These are phyloP conservation scores for Spatholobus suberectus DNA, from an alignment of 306 rosid genomes.

Conservation along the genomic window DNA sequence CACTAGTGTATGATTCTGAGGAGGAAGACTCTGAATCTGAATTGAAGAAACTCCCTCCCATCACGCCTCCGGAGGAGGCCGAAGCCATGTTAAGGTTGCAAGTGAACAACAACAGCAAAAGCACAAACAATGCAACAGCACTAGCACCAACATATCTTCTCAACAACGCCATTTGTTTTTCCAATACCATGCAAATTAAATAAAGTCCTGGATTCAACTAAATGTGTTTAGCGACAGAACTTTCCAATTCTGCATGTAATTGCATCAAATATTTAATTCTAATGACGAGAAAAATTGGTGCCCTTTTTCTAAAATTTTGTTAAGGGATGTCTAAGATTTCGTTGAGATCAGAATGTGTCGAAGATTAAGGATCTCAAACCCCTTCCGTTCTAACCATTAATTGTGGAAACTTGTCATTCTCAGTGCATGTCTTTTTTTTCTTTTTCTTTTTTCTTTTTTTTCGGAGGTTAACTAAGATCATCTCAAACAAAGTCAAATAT, in stretches of 20 bases:
- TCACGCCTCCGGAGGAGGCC: conserved; percentile 44
- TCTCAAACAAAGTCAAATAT: background rate
- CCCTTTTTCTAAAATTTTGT: background rate
- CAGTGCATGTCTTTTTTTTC: too few species aligned
- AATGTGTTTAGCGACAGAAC: background rate
- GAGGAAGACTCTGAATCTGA: conserved; percentile 45
- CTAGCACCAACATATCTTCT: background rate
- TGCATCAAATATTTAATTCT: background rate
- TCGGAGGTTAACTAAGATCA: background rate
- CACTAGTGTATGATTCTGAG: background rate
- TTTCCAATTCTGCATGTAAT: background rate
- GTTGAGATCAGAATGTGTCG: background rate
- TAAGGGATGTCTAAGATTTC: background rate
- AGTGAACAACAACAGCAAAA: conserved; percentile 13
- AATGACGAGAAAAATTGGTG: background rate
- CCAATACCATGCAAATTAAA: background rate
- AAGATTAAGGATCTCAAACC: conserved; percentile 21
- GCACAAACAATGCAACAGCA: conserved; percentile 10
- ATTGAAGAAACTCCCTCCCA: conserved; percentile 49
- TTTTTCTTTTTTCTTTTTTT: too few species aligned
- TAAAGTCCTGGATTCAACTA: background rate
- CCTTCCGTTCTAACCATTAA: background rate
- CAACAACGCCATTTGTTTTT: conserved; percentile 8
- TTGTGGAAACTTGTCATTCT: background rate
- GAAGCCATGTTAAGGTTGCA: conserved; percentile 15